These are phyloP conservation scores for Saturnispora besseyi DNA, from an alignment of 805 yeast species.

Conservation along the genomic window DNA sequence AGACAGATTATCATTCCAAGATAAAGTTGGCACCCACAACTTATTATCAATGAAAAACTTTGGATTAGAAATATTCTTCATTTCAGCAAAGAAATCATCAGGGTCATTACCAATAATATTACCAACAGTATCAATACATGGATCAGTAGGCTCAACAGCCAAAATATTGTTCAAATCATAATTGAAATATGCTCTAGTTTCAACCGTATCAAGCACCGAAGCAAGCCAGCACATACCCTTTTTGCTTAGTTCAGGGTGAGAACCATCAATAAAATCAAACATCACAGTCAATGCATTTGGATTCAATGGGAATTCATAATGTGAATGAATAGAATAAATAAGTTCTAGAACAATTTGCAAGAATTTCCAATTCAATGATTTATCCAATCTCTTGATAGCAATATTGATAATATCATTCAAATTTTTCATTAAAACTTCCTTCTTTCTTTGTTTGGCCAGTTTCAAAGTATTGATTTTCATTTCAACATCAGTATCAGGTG, in stretches of 20 bases:
- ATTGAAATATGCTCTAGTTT: conserved; percentile 17
- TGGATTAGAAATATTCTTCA: conserved; percentile 39
- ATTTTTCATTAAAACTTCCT: conserved; percentile 33
- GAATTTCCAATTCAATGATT: conserved; percentile 46
- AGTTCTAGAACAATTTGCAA: conserved; percentile 40
- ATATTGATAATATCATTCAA: conserved; percentile 35
- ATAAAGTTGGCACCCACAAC: conserved; percentile 56
- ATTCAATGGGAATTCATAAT: conserved; percentile 39
- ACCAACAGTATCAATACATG: conserved; percentile 12
- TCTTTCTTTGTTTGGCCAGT: conserved; percentile 54
- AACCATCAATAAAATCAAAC: conserved; percentile 40
- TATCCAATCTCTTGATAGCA: conserved; percentile 22
- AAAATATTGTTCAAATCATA: conserved; percentile 38
- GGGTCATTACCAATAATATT: conserved; percentile 16
- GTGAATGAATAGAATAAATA: conserved; percentile 44
- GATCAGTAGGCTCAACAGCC: conserved; percentile 23
- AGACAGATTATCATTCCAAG: conserved; percentile 55
- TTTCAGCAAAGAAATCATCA: conserved; percentile 40
- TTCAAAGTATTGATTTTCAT: conserved; percentile 47
- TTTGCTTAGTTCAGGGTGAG: conserved; percentile 61
- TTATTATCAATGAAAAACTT: conserved; percentile 49
- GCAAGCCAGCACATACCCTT: conserved; percentile 53
- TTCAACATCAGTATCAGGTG: conserved; percentile 48
- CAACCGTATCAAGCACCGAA: conserved; percentile 31
- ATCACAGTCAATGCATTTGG: conserved; percentile 35